Base-by-base conservation (phyloP, 768 basidiomycete species). In the Boletales sp. region DNA sequence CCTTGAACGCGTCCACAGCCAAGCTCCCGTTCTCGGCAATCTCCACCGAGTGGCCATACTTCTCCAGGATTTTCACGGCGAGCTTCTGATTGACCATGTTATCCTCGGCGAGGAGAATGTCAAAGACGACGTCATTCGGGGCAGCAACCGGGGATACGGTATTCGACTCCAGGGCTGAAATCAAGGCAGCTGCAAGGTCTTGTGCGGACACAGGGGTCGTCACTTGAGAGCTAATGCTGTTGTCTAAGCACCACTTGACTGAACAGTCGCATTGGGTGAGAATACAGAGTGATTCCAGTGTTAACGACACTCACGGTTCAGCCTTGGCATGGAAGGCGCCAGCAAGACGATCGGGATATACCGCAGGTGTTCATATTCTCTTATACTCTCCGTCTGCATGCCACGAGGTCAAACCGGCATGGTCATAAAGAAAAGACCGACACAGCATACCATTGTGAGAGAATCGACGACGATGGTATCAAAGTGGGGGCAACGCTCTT, bases 161-260 rank as follows among this genome's bases (percentile, higher is more conserved):
- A 70, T 94, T 94, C 40, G 90, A 90, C 66, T 98, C 97, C 44
- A 99, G 78, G 0, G 97, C 95, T 3, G 93, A 89, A 43, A 97
- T 86, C 31, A 99, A 80, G 8, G 94, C 95, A 29, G 92, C 86
- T 0, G 90, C 83, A 12, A 99, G 82, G 59, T 97, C 95, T 66
- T 92, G 88, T 2, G 87, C 79, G 11, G 83, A 82, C 31, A 92
- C 84, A 8, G 95, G 95, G 1, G 91, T 91, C 2, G 93, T 97
- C 58, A 95, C 84, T 63, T 97, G 93, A 14, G 94, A 89, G 54
- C 87, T 90, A 63, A 99, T 95, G 54, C 93, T 93, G 70, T 95
- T 94, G 70, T 97, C 94, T 46, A 95, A 72, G 66, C 94, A 97
- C 86, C 91, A 94, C 80, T 95, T 95, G 61, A 97, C 92, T 84